These are phyloP conservation scores for Zhuliangozyma parablackwelliae DNA, from an alignment of 1,139 yeast genomes.

Conservation along the genomic window DNA sequence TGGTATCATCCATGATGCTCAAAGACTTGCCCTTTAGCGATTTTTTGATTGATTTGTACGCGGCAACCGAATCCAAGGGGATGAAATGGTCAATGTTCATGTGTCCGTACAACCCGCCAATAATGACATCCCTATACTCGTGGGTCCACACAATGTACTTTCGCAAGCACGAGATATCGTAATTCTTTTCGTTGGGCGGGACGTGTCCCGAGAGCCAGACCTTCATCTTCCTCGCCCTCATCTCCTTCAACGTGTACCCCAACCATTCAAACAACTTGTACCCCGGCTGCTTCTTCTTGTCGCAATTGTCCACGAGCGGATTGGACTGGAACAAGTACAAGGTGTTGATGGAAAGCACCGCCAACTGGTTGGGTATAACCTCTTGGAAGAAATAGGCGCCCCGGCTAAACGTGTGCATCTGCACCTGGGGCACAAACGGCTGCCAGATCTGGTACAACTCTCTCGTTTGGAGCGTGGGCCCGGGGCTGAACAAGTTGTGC, in stretches of 20 bases:
- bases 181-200: conserved; percentile 78
- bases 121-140: conserved; percentile 75
- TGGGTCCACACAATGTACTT: conserved; percentile 74
- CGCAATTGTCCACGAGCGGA: conserved; percentile 81
- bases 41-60: conserved; percentile 49
- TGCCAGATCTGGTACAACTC: conserved; percentile 74
- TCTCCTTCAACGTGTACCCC: conserved; percentile 66
- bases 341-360: conserved; percentile 74
- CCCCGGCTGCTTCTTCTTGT: conserved; percentile 69
- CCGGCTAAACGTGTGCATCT: conserved; percentile 66
- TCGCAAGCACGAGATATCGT: conserved; percentile 65
- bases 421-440: conserved; percentile 70
- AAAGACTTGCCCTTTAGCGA: conserved; percentile 10
- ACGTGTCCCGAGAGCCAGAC: conserved; percentile 89
- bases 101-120: conserved; percentile 83
- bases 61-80: conserved; percentile 67
- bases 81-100: conserved; percentile 86
- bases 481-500: conserved; percentile 77
- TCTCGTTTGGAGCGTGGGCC: conserved; percentile 81
- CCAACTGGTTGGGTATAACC: conserved; percentile 72
- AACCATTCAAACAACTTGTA: conserved; percentile 74
- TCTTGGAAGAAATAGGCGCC: conserved; percentile 75
- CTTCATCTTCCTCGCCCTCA: conserved; percentile 71
- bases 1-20: conserved; percentile 11
- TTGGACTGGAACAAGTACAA: conserved; percentile 70